Conservation (phyloP, 257 asterid genomes). For the Linaria vulgaris region DNA sequence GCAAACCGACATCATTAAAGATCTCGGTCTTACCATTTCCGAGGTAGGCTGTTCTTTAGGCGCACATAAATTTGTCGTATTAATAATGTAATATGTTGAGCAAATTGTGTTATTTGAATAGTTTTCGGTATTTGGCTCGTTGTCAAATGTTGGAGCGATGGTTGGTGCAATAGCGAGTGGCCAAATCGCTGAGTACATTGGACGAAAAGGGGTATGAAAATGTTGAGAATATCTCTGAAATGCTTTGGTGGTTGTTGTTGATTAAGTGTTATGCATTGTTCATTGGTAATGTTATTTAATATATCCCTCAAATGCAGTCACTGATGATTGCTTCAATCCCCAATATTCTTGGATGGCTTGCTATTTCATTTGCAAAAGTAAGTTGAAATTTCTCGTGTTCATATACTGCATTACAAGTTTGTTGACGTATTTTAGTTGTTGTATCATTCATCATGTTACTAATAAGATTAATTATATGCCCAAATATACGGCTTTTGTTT, state of each 20-base stretch:
- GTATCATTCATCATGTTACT: neutral
- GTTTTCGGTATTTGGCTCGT: conserved; percentile 88
- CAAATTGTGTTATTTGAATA: conserved; percentile 19
- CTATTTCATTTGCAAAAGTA: conserved; percentile 83
- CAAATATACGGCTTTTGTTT: neutral
- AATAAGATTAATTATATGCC: conserved; percentile 1
- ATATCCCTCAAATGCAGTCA: conserved; percentile 57
- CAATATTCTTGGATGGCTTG: conserved; percentile 84
- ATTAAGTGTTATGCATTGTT: neutral
- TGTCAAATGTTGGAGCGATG: conserved; percentile 93
- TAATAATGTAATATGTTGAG: neutral
- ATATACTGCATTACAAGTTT: conserved; percentile 1
- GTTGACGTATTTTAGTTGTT: neutral
- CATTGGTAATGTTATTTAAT: conserved; percentile 1
- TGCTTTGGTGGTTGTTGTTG: neutral
- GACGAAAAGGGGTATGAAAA: conserved; percentile 87
- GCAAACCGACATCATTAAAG: conserved; percentile 58
- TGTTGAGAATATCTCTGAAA: neutral
- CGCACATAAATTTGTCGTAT: neutral
- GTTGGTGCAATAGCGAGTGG: conserved; percentile 93
- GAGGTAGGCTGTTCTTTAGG: conserved; percentile 44
- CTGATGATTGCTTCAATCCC: conserved; percentile 86
- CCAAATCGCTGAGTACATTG: conserved; percentile 80
- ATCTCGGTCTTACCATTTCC: conserved; percentile 66
- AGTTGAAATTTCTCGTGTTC: conserved; percentile 26